Evolutionary conservation across 768 basidiomycete genomes (phyloP), one percentile per base, ranked within the genome.

Genomic region (Mycena filopes): DNA sequence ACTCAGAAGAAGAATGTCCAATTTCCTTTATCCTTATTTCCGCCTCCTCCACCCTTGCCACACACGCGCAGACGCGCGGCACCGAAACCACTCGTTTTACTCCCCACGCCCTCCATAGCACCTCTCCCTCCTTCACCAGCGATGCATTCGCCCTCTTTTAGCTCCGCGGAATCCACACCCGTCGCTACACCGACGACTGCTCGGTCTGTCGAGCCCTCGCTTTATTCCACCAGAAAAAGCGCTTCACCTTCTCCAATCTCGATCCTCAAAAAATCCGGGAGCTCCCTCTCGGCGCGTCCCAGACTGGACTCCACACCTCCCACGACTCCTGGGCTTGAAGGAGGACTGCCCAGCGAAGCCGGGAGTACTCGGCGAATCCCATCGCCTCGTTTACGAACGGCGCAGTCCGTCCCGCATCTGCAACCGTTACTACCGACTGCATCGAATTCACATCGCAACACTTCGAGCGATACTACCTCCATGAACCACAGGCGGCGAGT

Each of bases 161-260:
- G 77, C 59, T 81, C 81, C 26, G 66, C 68, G 41, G 80, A 83
- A 63, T 81, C 82, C 45, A 84, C 82, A 21, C 82, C 83, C 3
- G 67, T 81, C 15, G 72, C 77, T 54, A 84, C 82, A 36, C 83
- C 84, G 20, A 81, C 79, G 3, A 78, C 80, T 9, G 74, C 79
- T 42, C 72, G 71, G 26, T 72, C 40, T 48, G 49, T 47, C 23
- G 66, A 55, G 23, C 64, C 67, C 20, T 48, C 51, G 2, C 20
- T 38, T 18, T 62, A 49, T 40, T 40, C 58, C 49, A 13, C 43
- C n/a, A 65, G 66, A 26, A 72, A 70, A 42, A 50, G 55, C 25
- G 15, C 43, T 28, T 64, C 68, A 11, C 36, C 36, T 36, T 36
- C 36, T 20, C 71, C 70, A 4, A 38, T 55, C 13, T 65, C 71